Conservation (phyloP, 495 filamentous ascomycete species). For the Penicillium riverlandense region DNA sequence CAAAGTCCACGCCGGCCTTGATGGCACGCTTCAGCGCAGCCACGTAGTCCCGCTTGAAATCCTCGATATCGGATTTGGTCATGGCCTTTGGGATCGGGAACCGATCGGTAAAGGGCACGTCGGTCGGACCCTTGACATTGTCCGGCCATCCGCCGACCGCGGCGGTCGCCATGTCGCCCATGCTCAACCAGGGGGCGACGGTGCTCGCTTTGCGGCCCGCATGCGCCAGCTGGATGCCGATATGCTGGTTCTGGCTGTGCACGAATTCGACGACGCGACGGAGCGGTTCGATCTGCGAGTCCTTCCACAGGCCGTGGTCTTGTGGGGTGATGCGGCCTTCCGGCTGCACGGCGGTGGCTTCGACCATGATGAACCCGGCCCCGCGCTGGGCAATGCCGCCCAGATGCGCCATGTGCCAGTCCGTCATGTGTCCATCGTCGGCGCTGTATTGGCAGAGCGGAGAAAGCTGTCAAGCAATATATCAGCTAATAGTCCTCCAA, state of each 20-base stretch:
- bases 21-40: constrained; percentile 48
- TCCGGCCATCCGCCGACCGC: constrained; percentile 57
- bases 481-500: too few species aligned
- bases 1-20: constrained; percentile 48
- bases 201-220: constrained; percentile 68
- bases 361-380: constrained; percentile 55
- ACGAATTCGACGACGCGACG: constrained; percentile 56
- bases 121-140: constrained; percentile 45
- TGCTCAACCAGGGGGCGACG: constrained; percentile 57
- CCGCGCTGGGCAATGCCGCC: constrained; percentile 54
- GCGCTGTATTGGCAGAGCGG: constrained; percentile 63
- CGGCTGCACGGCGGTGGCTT: constrained; percentile 59
- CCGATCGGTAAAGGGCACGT: constrained; percentile 43
- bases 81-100: constrained; percentile 45
- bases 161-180: constrained; percentile 36
- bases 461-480: constrained; percentile 19
- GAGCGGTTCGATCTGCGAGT: constrained; percentile 56
- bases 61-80: constrained; percentile 47
- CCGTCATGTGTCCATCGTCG: constrained; percentile 48
- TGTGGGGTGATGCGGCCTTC: constrained; percentile 67
- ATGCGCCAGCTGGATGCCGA: constrained; percentile 63
- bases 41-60: constrained; percentile 49
- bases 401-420: constrained; percentile 51
- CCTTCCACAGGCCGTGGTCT: constrained; percentile 61
- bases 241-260: constrained; percentile 56